Conservation (phyloP, 2,329 filamentous ascomycete genomes). For the Metarhizium brunneum region DNA sequence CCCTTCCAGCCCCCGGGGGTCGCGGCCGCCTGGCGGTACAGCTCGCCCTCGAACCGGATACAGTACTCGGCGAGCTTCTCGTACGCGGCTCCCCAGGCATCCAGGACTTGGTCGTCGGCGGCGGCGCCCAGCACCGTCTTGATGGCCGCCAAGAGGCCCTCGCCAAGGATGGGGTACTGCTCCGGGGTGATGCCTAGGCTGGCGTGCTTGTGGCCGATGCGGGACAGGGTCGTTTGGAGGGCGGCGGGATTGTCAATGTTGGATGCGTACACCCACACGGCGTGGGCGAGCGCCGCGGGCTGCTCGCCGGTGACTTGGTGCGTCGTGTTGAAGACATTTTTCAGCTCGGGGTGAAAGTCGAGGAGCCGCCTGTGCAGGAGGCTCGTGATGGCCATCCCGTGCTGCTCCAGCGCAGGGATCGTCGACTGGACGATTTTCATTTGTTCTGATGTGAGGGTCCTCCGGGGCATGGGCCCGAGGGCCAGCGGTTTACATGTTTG, state of each 20-base stretch:
- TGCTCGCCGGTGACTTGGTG: conserved; percentile 16
- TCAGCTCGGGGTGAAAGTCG: conserved; percentile 49
- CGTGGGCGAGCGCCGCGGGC: conserved; percentile 14
- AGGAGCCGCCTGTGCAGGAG: conserved; percentile 62
- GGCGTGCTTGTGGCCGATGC: conserved; percentile 58
- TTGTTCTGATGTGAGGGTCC: conserved; percentile 29
- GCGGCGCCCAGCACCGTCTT: conserved; percentile 51
- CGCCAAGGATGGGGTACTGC: conserved; percentile 58
- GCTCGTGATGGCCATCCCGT: conserved; percentile 55
- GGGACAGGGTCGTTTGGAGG: conserved; percentile 24
- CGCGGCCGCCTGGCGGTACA: conserved; percentile 39
- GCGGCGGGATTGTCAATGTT: conserved; percentile 45
- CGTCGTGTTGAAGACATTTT: conserved; percentile 53
- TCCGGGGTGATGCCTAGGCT: conserved; percentile 55
- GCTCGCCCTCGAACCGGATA: conserved; percentile 49
- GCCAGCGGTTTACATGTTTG: neutral
- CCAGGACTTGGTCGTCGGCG: conserved; percentile 50
- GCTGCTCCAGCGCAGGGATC: conserved; percentile 45
- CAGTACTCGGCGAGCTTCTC: conserved; percentile 60
- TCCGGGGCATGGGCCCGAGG: neutral
- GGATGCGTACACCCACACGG: conserved; percentile 55
- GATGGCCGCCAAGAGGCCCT: conserved; percentile 56
- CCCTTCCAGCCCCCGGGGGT: conserved; percentile 41
- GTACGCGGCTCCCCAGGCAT: conserved; percentile 61
- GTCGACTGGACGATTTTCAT: conserved; percentile 55